Percentiles rank a stretch among this genome's conserved stretches.
Conservation (phyloP, 2,329 filamentous ascomycete genomes). For the Coniochaeta hoffmannii region DNA sequence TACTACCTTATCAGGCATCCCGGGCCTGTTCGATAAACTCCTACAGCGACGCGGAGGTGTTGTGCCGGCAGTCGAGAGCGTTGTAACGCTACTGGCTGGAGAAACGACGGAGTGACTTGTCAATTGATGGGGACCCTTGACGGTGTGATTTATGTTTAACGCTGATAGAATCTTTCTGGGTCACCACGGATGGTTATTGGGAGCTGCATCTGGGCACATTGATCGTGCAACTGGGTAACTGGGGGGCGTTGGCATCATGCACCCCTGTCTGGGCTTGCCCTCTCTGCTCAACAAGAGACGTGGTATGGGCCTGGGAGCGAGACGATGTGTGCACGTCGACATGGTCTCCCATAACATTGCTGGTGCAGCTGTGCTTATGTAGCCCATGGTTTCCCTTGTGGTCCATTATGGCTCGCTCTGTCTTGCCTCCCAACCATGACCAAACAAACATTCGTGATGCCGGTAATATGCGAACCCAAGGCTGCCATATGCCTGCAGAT, state of each 20-base stretch:
- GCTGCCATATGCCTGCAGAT: neutral
- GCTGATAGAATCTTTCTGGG: neutral
- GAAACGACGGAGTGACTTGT: slow-evolving; percentile 18
- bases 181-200: too few species aligned
- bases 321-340: neutral
- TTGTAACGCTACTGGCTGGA: slow-evolving; percentile 53
- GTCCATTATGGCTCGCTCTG: neutral
- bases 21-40: slow-evolving; percentile 52
- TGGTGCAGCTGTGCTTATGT: neutral
- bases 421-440: neutral
- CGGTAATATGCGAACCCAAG: neutral
- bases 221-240: neutral
- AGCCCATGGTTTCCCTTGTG: neutral
- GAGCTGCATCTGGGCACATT: neutral
- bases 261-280: too few species aligned
- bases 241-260: neutral
- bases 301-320: too few species aligned
- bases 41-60: slow-evolving; percentile 48
- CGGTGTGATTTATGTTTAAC: neutral
- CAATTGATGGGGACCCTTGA: neutral
- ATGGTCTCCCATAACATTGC: neutral
- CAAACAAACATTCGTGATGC: neutral
- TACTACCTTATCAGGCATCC: slow-evolving; percentile 48
- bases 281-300: neutral
- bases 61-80: slow-evolving; percentile 47